Conservation (phyloP, 2,329 filamentous ascomycete genomes). For the Cladosporium sp. region DNA sequence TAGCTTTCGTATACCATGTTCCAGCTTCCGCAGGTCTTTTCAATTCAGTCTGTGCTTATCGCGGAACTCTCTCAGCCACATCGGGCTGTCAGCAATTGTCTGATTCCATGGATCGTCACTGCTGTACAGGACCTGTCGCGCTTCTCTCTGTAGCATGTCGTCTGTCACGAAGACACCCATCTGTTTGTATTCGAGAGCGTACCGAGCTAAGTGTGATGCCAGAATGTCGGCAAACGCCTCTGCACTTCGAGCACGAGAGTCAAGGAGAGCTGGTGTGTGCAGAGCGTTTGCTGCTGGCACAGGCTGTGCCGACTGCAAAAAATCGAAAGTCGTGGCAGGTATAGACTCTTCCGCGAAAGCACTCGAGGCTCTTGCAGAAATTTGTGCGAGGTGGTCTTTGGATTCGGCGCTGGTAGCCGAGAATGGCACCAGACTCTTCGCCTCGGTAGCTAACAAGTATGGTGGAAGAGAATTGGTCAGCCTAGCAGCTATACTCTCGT, state of each 20-base stretch:
- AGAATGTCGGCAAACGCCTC: slow-evolving; percentile 43
- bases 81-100: slow-evolving; percentile 30
- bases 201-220: slow-evolving; percentile 38
- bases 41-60: neutral
- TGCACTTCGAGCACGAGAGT: neutral
- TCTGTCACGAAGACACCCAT: slow-evolving; percentile 38
- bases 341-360: neutral
- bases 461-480: slow-evolving; percentile 9
- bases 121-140: slow-evolving; percentile 41
- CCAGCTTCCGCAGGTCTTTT: neutral
- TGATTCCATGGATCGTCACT: slow-evolving; percentile 44
- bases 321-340: neutral
- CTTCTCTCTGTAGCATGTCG: slow-evolving; percentile 42
- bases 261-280: neutral
- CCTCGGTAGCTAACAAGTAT: slow-evolving; percentile 1
- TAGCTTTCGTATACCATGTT: neutral
- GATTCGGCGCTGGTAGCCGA: slow-evolving; percentile 6
- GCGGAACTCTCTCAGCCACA: slow-evolving; percentile 38
- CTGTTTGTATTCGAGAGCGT: slow-evolving; percentile 31
- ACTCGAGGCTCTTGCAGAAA: neutral
- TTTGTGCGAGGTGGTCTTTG: slow-evolving; percentile 5
- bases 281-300: neutral
- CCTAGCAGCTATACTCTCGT: neutral
- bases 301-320: neutral
- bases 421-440: slow-evolving; percentile 3